These are phyloP conservation scores for Teunomyces pallodes DNA, from an alignment of 805 yeast species.

Conservation along the genomic window DNA sequence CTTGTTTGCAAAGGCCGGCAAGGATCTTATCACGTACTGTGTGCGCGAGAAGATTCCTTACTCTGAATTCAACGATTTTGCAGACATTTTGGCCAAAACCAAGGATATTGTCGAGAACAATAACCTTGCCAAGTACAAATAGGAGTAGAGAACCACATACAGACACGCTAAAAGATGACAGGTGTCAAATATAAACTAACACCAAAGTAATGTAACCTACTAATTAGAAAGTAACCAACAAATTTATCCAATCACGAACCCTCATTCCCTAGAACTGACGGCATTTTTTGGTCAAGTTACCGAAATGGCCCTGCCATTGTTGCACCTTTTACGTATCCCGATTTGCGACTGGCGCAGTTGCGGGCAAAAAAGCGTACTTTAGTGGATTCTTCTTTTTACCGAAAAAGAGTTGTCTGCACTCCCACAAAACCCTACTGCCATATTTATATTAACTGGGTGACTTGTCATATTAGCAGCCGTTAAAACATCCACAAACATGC, in stretches of 20 bases:
- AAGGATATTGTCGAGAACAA: conserved; percentile 44
- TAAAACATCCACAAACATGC: neutral
- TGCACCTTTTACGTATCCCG: too few relatives aligned
- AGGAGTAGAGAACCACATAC: neutral
- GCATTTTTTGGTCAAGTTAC: neutral
- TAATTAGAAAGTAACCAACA: too few relatives aligned
- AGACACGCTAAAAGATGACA: too few relatives aligned
- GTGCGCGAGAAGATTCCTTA: conserved; percentile 76
- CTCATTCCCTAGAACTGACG: neutral
- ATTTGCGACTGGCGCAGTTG: too few relatives aligned
- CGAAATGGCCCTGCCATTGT: neutral
- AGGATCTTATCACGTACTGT: conserved; percentile 86
- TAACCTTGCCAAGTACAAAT: conserved; percentile 7
- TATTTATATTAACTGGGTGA: neutral
- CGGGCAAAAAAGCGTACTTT: neutral
- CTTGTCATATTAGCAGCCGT: neutral
- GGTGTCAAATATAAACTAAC: too few relatives aligned
- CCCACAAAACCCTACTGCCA: neutral
- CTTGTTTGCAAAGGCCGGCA: conserved; percentile 89
- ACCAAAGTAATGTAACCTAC: too few relatives aligned
- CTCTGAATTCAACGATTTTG: conserved; percentile 74
- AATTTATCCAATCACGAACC: too few relatives aligned
- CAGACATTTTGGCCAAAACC: conserved; percentile 67
- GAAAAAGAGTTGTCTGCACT: too few relatives aligned
- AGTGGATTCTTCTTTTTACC: too few relatives aligned